Evolutionary conservation across 306 rosid genomes (phyloP).

Genomic region (Gillenia trifoliata): DNA sequence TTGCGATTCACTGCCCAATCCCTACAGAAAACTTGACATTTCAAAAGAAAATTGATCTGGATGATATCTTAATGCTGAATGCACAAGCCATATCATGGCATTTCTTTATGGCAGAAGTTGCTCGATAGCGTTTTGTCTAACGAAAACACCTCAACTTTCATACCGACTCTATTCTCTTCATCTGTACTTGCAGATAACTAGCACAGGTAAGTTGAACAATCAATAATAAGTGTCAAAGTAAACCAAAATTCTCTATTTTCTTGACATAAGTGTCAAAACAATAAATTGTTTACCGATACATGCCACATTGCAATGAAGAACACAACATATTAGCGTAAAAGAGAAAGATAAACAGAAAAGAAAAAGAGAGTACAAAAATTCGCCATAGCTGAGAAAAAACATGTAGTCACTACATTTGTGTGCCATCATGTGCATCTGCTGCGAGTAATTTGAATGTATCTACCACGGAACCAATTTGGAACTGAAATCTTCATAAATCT

Average conservation of each 20-base stretch:
- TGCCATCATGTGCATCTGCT: slow-evolving; percentile 3
- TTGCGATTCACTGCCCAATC: no score
- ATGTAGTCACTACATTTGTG: not conserved
- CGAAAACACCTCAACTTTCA: not conserved
- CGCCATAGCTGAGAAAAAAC: not conserved
- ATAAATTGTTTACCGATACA: slow-evolving; percentile 3
- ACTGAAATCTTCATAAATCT: not conserved
- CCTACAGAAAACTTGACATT: not conserved
- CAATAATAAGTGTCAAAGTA: not conserved
- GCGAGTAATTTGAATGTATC: slow-evolving; percentile 5
- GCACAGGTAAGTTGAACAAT: not conserved
- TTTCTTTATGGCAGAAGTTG: no score
- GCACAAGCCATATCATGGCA: not conserved
- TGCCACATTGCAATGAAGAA: slow-evolving; percentile 3
- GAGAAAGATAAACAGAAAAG: not conserved
- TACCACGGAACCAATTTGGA: slow-evolving; percentile 10
- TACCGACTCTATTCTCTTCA: not conserved
- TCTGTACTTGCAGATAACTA: not conserved
- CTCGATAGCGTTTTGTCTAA: no score
- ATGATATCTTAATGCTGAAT: not conserved
- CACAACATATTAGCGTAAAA: not conserved
- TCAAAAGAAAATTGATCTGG: not conserved
- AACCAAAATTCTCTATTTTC: not conserved
- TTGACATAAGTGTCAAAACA: no score
- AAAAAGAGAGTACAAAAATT: not conserved